Evolutionary conservation across 108 stramenopile genomes (phyloP), one percentile per base, ranked within the genome.

Genomic region (Skeletonema menzelii): DNA sequence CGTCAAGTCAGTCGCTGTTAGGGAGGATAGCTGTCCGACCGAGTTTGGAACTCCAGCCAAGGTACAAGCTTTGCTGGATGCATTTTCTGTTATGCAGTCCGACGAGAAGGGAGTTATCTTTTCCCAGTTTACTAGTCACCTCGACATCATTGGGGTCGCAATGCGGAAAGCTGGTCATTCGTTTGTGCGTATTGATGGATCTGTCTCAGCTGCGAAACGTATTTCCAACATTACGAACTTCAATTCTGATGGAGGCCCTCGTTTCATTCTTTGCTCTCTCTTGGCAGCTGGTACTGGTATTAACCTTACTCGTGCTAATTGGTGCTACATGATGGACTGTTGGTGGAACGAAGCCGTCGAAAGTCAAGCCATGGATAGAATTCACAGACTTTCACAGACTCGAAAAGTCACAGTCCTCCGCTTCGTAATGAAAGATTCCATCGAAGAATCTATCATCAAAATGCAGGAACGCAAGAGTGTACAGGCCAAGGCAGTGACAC

Each of bases 251-350:
- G 65, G 40, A 5, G 37, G 20, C 12, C 82, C 85, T 35, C 77
- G 79, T 7, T 73, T 86, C 59, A 84, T 84, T 34, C 28, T 87
- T 7, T 85, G 72, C 32, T 62, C 75, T 32, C 83, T 86, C 38
- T 76, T 78, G 59, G 85, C 85, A 56, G 72, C 83, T 10, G 90
- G 90, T 11, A 87, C 86, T 26, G 90, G 88, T n/a, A 87, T 91
- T 83, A 91, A 85, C 62, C 81, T 91, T 11, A 90, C 88, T 19
- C 73, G 87, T 0, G 90, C 79, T 20, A 87, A 86, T 57, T 68
- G 81, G 65, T 73, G 60, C 22, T 91, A 84, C 71, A 83, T 91
- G 86, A 77, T 80, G 75, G 88, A 91, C 42, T 40, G 65, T 31
- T 87, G 84, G 84, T 87, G 84, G 84, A 83, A 86, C 26, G 63